Conservation (phyloP, 345 rosid species). For the Clausena lansium region DNA sequence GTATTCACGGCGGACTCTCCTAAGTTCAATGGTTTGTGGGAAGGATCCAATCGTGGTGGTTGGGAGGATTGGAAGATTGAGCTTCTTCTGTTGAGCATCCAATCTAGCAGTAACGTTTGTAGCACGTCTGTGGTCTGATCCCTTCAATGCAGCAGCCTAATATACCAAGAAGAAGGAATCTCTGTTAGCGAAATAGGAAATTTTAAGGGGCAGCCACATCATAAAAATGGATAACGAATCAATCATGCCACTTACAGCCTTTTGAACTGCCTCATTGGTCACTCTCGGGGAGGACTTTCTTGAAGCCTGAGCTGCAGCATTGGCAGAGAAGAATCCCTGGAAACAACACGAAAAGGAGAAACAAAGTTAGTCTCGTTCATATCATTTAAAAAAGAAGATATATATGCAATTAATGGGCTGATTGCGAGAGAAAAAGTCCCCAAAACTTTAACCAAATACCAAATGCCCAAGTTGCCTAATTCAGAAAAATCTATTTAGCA, state of each 20-base stretch:
- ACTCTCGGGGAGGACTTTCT: conserved; percentile 91
- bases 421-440: not conserved
- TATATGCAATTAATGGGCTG: not conserved
- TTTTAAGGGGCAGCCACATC: not conserved
- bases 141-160: conserved; percentile 94
- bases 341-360: conserved; percentile 18
- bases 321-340: conserved; percentile 78
- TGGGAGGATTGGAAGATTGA: conserved; percentile 90
- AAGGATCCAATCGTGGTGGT: conserved; percentile 97
- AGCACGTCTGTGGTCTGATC: conserved; percentile 85
- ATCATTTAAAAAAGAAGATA: not conserved
- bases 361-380: not conserved
- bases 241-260: conserved; percentile 63
- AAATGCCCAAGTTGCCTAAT: not conserved
- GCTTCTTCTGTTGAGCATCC: conserved; percentile 96
- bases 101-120: conserved; percentile 87
- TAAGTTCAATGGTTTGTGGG: conserved; percentile 90
- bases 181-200: not conserved
- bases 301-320: conserved; percentile 81
- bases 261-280: conserved; percentile 88
- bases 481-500: not conserved
- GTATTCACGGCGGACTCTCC: conserved; percentile 98
- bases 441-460: not conserved
- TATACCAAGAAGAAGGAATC: conserved; percentile 17
- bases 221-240: conserved; percentile 3